These are phyloP conservation scores for Fusarium sp. DNA, from an alignment of 2,329 filamentous ascomycete genomes.

Conservation along the genomic window DNA sequence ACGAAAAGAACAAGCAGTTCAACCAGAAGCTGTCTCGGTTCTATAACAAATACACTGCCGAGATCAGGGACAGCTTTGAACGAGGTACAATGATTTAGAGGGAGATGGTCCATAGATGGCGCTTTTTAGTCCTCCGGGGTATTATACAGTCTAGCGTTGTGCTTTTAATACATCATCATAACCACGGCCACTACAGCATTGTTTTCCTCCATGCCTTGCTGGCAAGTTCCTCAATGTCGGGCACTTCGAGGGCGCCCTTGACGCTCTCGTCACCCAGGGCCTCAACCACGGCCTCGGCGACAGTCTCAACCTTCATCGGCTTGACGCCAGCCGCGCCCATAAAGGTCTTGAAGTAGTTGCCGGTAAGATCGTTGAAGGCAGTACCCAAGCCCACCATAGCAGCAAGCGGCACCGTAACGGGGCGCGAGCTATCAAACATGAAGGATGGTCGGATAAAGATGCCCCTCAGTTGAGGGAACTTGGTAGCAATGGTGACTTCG, in stretches of 20 bases:
- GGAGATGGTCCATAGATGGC: slow-evolving; percentile 21
- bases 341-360: slow-evolving; percentile 79
- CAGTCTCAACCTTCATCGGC: slow-evolving; percentile 86
- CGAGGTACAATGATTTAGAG: slow-evolving; percentile 90
- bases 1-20: slow-evolving; percentile 99
- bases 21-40: slow-evolving; percentile 96
- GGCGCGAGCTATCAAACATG: slow-evolving; percentile 86
- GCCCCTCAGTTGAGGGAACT: slow-evolving; percentile 80
- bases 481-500: slow-evolving; percentile 78
- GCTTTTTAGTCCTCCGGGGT: slow-evolving; percentile 29
- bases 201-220: slow-evolving; percentile 87
- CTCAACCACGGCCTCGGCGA: slow-evolving; percentile 91
- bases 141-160: slow-evolving; percentile 51
- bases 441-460: slow-evolving; percentile 89
- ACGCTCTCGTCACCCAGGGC: slow-evolving; percentile 80
- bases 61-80: slow-evolving; percentile 98
- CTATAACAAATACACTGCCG: slow-evolving; percentile 98
- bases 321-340: slow-evolving; percentile 88
- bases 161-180: slow-evolving; percentile 27
- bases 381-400: slow-evolving; percentile 79
- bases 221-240: slow-evolving; percentile 84
- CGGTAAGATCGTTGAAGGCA: slow-evolving; percentile 80
- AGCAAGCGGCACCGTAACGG: slow-evolving; percentile 87
- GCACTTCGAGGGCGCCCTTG: slow-evolving; percentile 80
- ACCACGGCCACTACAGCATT: slow-evolving; percentile 74